These are phyloP conservation scores for Erysimum cheiranthoides DNA, from an alignment of 345 rosid species.

Conservation along the genomic window DNA sequence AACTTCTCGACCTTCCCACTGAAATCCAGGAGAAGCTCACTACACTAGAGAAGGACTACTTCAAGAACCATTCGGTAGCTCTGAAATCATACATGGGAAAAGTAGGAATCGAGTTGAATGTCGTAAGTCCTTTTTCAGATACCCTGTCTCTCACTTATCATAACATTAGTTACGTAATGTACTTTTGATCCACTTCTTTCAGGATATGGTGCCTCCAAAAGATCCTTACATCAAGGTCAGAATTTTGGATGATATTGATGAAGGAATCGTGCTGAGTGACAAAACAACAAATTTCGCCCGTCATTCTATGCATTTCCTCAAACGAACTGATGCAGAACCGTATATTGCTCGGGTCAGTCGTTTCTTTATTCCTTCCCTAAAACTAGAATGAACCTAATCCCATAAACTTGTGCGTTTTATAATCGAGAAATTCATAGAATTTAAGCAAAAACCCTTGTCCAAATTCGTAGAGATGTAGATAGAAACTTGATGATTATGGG, in stretches of 20 bases:
- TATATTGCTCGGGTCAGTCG: conserved; percentile 80
- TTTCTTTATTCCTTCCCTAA: neutral
- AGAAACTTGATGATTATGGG: neutral
- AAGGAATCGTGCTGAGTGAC: conserved; percentile 72
- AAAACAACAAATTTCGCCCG: conserved; percentile 74
- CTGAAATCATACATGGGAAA: conserved; percentile 75
- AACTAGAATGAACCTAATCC: neutral
- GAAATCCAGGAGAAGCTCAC: conserved; percentile 79
- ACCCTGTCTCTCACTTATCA: no score
- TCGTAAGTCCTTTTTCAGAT: conserved; percentile 54
- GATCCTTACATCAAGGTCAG: conserved; percentile 94
- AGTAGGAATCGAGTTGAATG: conserved; percentile 74
- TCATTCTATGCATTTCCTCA: conserved; percentile 92
- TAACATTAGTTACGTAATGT: no score
- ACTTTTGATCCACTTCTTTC: conserved; percentile 33
- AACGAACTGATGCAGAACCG: conserved; percentile 92
- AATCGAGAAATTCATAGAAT: conserved; percentile 4
- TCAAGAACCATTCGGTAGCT: conserved; percentile 67
- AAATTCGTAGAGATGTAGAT: neutral
- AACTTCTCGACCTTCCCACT: conserved; percentile 71
- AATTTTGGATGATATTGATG: conserved; percentile 80
- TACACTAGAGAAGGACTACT: conserved; percentile 69
- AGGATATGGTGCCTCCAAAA: conserved; percentile 99
- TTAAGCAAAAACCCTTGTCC: neutral
- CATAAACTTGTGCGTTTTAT: neutral